phyloP scores from a whole-genome alignment of 2,329 filamentous ascomycete genomes.

The Xylariaceae sp. region DNA sequence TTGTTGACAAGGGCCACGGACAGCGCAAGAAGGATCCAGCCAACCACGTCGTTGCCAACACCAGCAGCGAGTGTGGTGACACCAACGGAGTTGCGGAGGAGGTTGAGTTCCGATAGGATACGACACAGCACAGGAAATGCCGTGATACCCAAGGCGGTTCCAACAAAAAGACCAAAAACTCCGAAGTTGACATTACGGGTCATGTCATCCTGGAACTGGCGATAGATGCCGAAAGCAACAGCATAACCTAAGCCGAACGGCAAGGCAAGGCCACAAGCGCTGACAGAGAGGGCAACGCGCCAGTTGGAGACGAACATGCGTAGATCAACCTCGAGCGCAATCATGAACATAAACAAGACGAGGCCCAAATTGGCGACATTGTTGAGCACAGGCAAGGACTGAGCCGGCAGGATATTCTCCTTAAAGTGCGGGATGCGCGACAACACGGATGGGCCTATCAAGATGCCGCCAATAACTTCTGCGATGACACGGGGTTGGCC shows the following conservation, averaged over 20 bases:
- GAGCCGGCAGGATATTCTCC: constrained; percentile 59
- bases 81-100: constrained; percentile 77
- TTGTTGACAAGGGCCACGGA: constrained; percentile 93
- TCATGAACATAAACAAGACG: constrained; percentile 68
- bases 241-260: constrained; percentile 67
- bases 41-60: constrained; percentile 85
- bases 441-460: constrained; percentile 70
- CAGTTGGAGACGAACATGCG: constrained; percentile 64
- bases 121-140: constrained; percentile 88
- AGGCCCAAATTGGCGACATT: constrained; percentile 68
- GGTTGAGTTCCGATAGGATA: constrained; percentile 84
- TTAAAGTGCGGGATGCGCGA: constrained; percentile 67
- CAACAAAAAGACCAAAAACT: constrained; percentile 66
- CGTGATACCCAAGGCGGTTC: constrained; percentile 89
- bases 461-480: constrained; percentile 69
- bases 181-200: constrained; percentile 34
- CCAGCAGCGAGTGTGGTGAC: constrained; percentile 88
- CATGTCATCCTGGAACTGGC: constrained; percentile 49
- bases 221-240: constrained; percentile 65
- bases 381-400: constrained; percentile 60
- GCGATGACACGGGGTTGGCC: constrained; percentile 73
- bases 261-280: constrained; percentile 62
- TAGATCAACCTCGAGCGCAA: constrained; percentile 69
- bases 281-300: constrained; percentile 63
- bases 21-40: constrained; percentile 87